These are phyloP conservation scores for Phytophthora sansomeana DNA, from an alignment of 352 stramenopile genomes.

Conservation along the genomic window DNA sequence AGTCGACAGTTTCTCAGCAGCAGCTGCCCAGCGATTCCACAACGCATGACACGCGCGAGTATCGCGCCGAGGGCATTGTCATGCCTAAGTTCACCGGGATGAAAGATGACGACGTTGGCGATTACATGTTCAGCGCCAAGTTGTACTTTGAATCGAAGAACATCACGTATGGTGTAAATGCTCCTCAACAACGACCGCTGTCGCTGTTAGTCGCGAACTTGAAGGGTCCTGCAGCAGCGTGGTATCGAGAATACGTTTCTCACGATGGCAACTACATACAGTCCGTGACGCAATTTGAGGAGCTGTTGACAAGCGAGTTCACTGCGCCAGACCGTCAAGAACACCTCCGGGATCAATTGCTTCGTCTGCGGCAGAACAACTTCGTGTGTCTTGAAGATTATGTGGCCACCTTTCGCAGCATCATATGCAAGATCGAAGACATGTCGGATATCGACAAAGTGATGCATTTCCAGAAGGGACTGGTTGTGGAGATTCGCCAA, in stretches of 20 bases:
- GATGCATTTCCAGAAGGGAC: constrained; percentile 22
- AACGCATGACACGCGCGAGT: not conserved
- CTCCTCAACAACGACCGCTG: constrained; percentile 7
- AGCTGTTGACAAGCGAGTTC: constrained; percentile 19
- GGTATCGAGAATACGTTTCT: constrained; percentile 6
- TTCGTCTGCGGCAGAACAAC: constrained; percentile 12
- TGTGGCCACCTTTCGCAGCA: not conserved
- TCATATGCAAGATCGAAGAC: constrained; percentile 21
- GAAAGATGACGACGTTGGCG: constrained; percentile 17
- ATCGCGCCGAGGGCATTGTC: constrained; percentile 8
- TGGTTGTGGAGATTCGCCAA: constrained; percentile 17
- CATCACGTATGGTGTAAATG: not conserved
- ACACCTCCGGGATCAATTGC: constrained; percentile 10
- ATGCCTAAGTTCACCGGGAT: constrained; percentile 16
- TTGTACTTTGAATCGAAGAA: constrained; percentile 26
- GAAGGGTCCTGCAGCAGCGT: constrained; percentile 2
- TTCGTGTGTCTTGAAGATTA: constrained; percentile 20
- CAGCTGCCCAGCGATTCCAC: not conserved
- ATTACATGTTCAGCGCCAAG: constrained; percentile 22
- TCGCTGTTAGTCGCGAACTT: constrained; percentile 10
- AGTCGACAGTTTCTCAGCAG: too few relatives aligned
- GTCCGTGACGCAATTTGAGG: constrained; percentile 11
- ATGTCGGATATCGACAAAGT: constrained; percentile 20
- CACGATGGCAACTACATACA: constrained; percentile 16
- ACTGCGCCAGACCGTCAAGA: constrained; percentile 13